Evolutionary conservation across 257 asterid genomes (phyloP).

Genomic region (Jacaranda mimosifolia): DNA sequence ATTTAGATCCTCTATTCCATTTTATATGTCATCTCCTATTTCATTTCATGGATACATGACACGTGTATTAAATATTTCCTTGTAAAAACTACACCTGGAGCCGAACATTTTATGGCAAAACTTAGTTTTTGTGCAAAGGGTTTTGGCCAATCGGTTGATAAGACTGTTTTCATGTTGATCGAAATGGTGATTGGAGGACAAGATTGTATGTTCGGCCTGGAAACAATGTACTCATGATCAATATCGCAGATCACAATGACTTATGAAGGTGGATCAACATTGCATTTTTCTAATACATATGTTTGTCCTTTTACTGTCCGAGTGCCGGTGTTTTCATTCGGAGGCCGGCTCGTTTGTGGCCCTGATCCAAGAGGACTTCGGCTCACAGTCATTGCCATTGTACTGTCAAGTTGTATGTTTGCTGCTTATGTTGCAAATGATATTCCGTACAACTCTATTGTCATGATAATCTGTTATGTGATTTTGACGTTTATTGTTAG

Average conservation of each 20-base stretch:
- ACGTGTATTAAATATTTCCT: no score
- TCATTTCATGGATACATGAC: no score
- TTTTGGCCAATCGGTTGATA: slow-evolving; percentile 12
- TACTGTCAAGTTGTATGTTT: slow-evolving; percentile 29
- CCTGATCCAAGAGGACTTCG: slow-evolving; percentile 33
- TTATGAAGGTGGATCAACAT: neutral
- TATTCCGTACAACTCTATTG: neutral
- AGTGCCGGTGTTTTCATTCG: slow-evolving; percentile 30
- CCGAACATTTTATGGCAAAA: neutral
- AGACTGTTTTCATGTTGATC: slow-evolving; percentile 18
- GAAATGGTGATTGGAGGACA: slow-evolving; percentile 15
- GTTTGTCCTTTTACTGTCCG: neutral
- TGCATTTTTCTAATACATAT: neutral
- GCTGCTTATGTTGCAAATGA: slow-evolving; percentile 26
- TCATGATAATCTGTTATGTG: slow-evolving; percentile 9
- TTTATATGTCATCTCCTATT: no score
- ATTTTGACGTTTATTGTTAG: slow-evolving; percentile 26
- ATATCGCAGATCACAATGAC: neutral
- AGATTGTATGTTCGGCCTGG: slow-evolving; percentile 52
- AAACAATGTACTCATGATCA: slow-evolving; percentile 36
- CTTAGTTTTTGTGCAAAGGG: neutral
- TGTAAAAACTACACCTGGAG: no score
- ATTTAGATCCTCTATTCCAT: no score
- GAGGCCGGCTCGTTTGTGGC: slow-evolving; percentile 26
- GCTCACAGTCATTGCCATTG: slow-evolving; percentile 27